Base-by-base conservation (phyloP, 257 asterid species). In the Buddleja alternifolia region DNA sequence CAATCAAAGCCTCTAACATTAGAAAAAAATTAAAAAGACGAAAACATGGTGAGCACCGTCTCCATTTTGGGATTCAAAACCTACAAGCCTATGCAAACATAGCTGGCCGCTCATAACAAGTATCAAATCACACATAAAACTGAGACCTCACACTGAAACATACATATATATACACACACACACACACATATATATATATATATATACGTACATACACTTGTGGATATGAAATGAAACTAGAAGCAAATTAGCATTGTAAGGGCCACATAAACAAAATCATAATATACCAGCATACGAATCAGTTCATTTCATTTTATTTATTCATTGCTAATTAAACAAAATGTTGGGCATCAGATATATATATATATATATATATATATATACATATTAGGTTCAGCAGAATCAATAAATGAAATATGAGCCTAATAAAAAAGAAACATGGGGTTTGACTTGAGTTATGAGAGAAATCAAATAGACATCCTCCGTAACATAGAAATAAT, bases 11-110 rank as follows among this genome's bases (percentile, higher is more conserved):
- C 24, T 39, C 36, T n/a, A 2, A 47, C 9, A 59, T 24, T 0
- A 16, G 56, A 55, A 16, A 23, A 25, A 41, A 17, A 19, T 42
- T 44, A 60, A 68, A 54, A 60, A 32, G 20, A 55, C 39, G 52
- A 42, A 10, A 45, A 14, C 41, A 44, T 15, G 15, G 73, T 19
- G 4, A 20, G 19, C 37, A 0, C 20, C 1, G 42, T n/a, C 2
- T 54, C n/a, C n/a, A n/a, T n/a, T 12, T 24, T 52, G 21, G 42
- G 41, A 39, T 3, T 37, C 45, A 20, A 63, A 1, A 12, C 29
- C 8, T 63, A 19, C 32, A 50, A 50, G 7, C 23, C 21, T 10
- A 15, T 11, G 70, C 44, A 23, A 15, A 12, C 14, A 32, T 56
- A 23, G 10, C 17, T 40, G n/a, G n/a, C n/a, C n/a, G n/a, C n/a